These are phyloP conservation scores for Begonia loranthoides DNA, from an alignment of 306 rosid genomes.

Conservation along the genomic window DNA sequence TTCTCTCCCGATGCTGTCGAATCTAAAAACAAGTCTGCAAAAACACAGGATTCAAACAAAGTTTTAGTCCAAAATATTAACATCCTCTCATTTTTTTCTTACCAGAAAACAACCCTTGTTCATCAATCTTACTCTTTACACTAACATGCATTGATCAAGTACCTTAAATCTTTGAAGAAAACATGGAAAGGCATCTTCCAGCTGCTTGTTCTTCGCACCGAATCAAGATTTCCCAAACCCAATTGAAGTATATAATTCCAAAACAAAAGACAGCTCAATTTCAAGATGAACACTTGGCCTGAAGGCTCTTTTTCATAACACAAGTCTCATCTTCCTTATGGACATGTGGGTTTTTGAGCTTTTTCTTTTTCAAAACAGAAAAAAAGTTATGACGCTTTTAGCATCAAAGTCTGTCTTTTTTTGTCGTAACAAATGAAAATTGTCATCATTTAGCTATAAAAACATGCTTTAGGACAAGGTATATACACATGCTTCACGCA, in stretches of 20 bases:
- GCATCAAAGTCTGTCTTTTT: too few species aligned
- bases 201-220: conserved; percentile 15
- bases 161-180: conserved; percentile 92
- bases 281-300: too few species aligned
- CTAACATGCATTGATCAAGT: neutral
- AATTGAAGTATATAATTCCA: neutral
- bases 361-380: too few species aligned
- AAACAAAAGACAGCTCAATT: too few species aligned
- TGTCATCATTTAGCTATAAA: too few species aligned
- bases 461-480: too few species aligned
- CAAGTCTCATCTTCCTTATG: too few species aligned
- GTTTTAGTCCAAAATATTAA: neutral
- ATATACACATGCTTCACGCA: too few species aligned
- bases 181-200: conserved; percentile 59
- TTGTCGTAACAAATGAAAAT: too few species aligned
- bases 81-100: neutral
- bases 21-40: conserved; percentile 53
- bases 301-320: too few species aligned
- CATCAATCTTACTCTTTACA: neutral
- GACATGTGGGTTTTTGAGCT: too few species aligned
- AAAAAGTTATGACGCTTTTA: too few species aligned
- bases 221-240: conserved; percentile 5
- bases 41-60: neutral
- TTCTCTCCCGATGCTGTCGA: conserved; percentile 64
- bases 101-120: neutral